A percentile compares a stretch with the other conserved stretches of the same genome.
phyloP scores from a whole-genome alignment of 2,329 filamentous ascomycete species.

The Lachnellula occidentalis region DNA sequence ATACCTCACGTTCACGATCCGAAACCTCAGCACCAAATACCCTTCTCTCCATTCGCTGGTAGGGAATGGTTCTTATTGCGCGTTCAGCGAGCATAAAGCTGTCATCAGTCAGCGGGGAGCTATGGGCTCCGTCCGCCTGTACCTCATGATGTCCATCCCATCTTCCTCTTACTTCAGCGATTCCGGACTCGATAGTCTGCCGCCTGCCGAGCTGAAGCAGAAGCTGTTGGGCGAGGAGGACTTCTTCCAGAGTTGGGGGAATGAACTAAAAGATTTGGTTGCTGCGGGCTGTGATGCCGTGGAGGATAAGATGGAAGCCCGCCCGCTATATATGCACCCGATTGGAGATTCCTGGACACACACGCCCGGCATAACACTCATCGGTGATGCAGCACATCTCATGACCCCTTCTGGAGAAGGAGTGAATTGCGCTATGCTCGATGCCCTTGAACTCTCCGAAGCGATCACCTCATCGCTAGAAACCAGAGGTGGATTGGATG shows the following conservation, averaged over 20 bases:
- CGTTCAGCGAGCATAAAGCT: constrained; percentile 1
- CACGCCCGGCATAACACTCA: constrained; percentile 36
- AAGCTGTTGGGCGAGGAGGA: constrained; percentile 2
- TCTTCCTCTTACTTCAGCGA: constrained; percentile 1
- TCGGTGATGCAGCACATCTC: constrained; percentile 47
- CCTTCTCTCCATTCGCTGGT: constrained; percentile 9
- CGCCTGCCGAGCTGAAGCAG: constrained; percentile 1
- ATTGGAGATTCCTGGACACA: constrained; percentile 15
- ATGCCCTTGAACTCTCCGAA: constrained; percentile 34
- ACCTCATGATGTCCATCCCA: constrained; percentile 8
- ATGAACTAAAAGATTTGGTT: constrained; percentile 5
- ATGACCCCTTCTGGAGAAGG: constrained; percentile 43
- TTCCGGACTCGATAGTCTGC: background rate
- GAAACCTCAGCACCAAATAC: constrained; percentile 1
- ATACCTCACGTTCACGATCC: constrained; percentile 18
- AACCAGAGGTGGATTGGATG: background rate
- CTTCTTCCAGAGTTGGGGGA: constrained; percentile 4
- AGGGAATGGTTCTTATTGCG: constrained; percentile 13
- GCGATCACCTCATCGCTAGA: background rate
- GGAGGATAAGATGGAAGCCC: background rate
- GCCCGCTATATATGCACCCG: constrained; percentile 11
- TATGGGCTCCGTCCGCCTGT: constrained; percentile 12
- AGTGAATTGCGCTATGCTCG: constrained; percentile 34
- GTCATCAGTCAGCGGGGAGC: constrained; percentile 13
- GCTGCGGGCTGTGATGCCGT: background rate